These are phyloP conservation scores for Venturia oleaginea DNA, from an alignment of 2,329 filamentous ascomycete species.

Conservation along the genomic window DNA sequence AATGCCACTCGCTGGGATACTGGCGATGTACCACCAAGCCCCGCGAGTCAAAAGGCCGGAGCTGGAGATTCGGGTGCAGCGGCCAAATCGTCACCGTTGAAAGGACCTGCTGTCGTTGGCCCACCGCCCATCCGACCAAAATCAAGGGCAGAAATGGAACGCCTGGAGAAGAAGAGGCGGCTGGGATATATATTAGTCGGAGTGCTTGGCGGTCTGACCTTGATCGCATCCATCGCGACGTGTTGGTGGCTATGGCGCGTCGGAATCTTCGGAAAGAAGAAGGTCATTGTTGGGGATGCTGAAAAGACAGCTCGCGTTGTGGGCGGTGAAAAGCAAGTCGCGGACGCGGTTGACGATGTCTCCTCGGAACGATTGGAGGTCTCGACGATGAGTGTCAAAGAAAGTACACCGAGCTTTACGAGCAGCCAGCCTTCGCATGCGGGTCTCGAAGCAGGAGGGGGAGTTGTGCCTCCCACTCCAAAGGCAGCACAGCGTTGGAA, in stretches of 20 bases:
- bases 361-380: background rate
- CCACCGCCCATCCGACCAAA: background rate
- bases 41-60: conserved; percentile 28
- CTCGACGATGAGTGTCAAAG: background rate
- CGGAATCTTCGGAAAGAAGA: background rate
- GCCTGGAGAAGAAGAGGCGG: background rate
- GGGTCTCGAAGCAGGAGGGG: background rate
- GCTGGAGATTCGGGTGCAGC: background rate
- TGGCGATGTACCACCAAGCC: conserved; percentile 52
- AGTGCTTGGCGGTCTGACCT: background rate
- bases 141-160: background rate
- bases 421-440: background rate
- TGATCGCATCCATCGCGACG: background rate
- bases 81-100: background rate
- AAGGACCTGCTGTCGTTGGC: background rate
- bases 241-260: background rate
- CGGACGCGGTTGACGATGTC: background rate
- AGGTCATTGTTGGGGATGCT: background rate
- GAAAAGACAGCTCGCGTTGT: background rate
- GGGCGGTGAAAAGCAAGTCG: background rate
- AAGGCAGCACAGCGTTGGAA: background rate
- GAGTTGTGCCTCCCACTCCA: background rate
- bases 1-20: conserved; percentile 48
- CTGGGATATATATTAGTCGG: background rate
- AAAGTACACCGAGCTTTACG: background rate